A percentile compares a stretch with the other conserved stretches of the same genome.
These are phyloP conservation scores for Calonectria multiphialidica DNA, from an alignment of 2,329 filamentous ascomycete species.

Conservation along the genomic window DNA sequence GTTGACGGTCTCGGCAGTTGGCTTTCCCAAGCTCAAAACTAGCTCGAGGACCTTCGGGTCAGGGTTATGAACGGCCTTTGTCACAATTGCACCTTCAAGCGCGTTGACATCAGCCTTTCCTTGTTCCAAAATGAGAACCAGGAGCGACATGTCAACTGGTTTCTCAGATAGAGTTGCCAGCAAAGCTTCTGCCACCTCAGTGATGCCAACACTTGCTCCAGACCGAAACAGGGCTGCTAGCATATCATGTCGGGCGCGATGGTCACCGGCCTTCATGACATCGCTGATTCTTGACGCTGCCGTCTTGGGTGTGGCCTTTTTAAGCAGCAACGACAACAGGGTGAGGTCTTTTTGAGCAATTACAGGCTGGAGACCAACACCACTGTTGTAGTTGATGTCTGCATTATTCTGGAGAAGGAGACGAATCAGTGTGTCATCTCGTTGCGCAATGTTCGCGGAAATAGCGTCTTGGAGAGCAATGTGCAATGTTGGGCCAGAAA, in stretches of 20 bases:
- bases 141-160: conserved; percentile 63
- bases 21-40: conserved; percentile 59
- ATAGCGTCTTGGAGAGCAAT: conserved; percentile 66
- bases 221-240: conserved; percentile 59
- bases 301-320: conserved; percentile 60
- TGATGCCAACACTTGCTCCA: conserved; percentile 56
- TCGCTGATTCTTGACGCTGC: conserved; percentile 61
- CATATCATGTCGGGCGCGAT: conserved; percentile 58
- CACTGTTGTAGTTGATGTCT: conserved; percentile 67
- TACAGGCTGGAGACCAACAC: conserved; percentile 60
- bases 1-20: conserved; percentile 57
- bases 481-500: conserved; percentile 61
- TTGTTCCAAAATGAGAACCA: conserved; percentile 61
- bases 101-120: conserved; percentile 67
- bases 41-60: conserved; percentile 63
- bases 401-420: conserved; percentile 65
- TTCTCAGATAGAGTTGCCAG: conserved; percentile 56
- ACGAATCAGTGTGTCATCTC: conserved; percentile 65
- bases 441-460: conserved; percentile 57
- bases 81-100: conserved; percentile 57
- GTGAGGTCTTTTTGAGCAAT: conserved; percentile 61
- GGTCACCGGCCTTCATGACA: conserved; percentile 60
- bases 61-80: conserved; percentile 54
- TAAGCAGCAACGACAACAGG: conserved; percentile 59
- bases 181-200: conserved; percentile 58